Conservation (phyloP, 1,139 yeast genomes). For the Suhomyces bribrorum region DNA sequence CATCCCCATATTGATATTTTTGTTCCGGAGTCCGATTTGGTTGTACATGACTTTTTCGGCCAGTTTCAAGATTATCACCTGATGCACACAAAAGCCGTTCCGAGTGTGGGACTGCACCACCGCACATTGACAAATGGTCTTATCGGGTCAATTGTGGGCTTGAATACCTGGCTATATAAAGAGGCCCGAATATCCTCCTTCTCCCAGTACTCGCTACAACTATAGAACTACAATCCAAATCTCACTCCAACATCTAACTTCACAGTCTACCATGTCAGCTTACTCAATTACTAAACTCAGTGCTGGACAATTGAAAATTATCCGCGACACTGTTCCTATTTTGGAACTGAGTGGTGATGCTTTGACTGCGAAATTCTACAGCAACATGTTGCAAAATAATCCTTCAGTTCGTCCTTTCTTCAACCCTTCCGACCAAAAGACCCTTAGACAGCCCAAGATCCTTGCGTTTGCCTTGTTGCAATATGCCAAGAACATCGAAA, state of each 20-base stretch:
- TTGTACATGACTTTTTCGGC: neutral
- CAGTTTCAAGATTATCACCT: neutral
- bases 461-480: slow-evolving; percentile 62
- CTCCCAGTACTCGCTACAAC: no score
- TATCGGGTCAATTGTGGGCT: no score
- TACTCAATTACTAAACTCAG: slow-evolving; percentile 28
- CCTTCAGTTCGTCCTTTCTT: slow-evolving; percentile 61
- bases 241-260: neutral
- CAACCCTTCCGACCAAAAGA: slow-evolving; percentile 58
- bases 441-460: slow-evolving; percentile 62
- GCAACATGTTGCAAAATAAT: slow-evolving; percentile 52
- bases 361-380: slow-evolving; percentile 56
- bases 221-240: no score
- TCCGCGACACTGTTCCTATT: slow-evolving; percentile 60
- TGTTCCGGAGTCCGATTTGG: no score
- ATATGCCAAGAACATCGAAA: slow-evolving; percentile 66
- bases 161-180: no score
- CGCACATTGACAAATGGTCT: no score
- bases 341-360: slow-evolving; percentile 57
- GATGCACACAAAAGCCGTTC: neutral
- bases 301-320: slow-evolving; percentile 35
- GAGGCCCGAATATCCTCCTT: no score
- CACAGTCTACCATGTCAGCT: neutral
- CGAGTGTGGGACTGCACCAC: neutral
- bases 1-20: no score